These are phyloP conservation scores for Ustilago trichophora DNA, from an alignment of 1,284 basidiomycete species.

Conservation along the genomic window DNA sequence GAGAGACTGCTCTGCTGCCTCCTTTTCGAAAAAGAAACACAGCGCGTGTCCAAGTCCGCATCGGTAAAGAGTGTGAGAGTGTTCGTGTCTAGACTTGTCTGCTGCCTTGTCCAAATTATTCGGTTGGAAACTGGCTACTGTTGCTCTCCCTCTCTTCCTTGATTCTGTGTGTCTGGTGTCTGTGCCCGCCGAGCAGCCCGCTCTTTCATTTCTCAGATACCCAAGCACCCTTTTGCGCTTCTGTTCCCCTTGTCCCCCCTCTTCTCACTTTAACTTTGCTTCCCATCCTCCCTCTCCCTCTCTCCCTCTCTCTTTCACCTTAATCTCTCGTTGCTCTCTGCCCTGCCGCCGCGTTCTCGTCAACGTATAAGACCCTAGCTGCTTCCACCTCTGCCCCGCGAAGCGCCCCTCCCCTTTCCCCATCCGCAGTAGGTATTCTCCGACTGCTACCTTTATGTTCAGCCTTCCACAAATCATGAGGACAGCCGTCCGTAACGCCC, in stretches of 20 bases:
- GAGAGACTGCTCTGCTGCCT: constrained; percentile 13
- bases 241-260: not conserved
- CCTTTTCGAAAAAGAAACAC: constrained; percentile 1
- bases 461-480: constrained; percentile 30
- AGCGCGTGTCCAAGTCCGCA: constrained; percentile 26
- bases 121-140: constrained; percentile 11
- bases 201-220: constrained; percentile 18
- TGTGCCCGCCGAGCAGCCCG: not conserved
- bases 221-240: constrained; percentile 6
- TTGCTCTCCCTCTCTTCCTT: constrained; percentile 10
- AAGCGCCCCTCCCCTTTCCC: constrained; percentile 11
- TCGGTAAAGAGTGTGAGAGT: constrained; percentile 3
- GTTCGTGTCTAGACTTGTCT: constrained; percentile 12
- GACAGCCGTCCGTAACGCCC: constrained; percentile 37
- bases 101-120: constrained; percentile 14
- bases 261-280: not conserved
- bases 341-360: constrained; percentile 9
- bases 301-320: not conserved
- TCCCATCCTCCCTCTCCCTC: not conserved
- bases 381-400: constrained; percentile 13
- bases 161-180: not conserved
- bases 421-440: constrained; percentile 26
- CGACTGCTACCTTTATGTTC: constrained; percentile 38
- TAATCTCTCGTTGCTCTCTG: not conserved
- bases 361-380: constrained; percentile 28